These are phyloP conservation scores for Leptodermis oblonga DNA, from an alignment of 257 asterid genomes.

Conservation along the genomic window DNA sequence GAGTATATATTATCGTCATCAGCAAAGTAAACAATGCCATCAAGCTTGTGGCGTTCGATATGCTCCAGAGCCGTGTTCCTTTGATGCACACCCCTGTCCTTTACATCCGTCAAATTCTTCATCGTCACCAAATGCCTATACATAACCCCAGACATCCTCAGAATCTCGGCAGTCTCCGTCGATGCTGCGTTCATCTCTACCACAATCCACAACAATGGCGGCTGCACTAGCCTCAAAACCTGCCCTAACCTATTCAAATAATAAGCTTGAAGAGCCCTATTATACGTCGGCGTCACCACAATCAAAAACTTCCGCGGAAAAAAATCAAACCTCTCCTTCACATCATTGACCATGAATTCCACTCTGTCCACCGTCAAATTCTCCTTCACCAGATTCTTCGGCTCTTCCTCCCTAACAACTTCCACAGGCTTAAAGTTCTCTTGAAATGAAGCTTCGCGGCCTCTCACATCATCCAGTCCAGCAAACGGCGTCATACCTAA, in stretches of 20 bases:
- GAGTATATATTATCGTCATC: constrained; percentile 90
- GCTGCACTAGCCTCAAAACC: constrained; percentile 67
- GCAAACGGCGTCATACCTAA: constrained; percentile 75
- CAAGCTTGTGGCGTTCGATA: constrained; percentile 81
- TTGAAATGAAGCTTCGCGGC: constrained; percentile 40
- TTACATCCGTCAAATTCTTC: constrained; percentile 59
- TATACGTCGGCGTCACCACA: constrained; percentile 89
- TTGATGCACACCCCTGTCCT: constrained; percentile 95
- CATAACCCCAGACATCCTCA: constrained; percentile 82
- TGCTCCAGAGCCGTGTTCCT: constrained; percentile 85
- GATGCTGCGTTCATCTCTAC: constrained; percentile 80
- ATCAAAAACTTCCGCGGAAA: constrained; percentile 53
- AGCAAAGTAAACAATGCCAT: constrained; percentile 89
- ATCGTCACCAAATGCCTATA: constrained; percentile 77
- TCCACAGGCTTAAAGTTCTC: constrained; percentile 31
- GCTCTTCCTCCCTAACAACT: constrained; percentile 27
- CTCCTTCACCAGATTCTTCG: constrained; percentile 17
- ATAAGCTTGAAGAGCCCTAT: constrained; percentile 78
- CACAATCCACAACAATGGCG: constrained; percentile 90
- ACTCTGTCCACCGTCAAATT: constrained; percentile 38
- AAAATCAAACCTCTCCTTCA: constrained; percentile 28
- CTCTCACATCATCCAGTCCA: constrained; percentile 37
- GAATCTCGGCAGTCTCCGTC: constrained; percentile 69
- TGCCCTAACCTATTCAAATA: constrained; percentile 89
- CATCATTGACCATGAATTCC: constrained; percentile 28